Conservation (phyloP, 2,329 filamentous ascomycete species). For the Leptodontidium sp. region DNA sequence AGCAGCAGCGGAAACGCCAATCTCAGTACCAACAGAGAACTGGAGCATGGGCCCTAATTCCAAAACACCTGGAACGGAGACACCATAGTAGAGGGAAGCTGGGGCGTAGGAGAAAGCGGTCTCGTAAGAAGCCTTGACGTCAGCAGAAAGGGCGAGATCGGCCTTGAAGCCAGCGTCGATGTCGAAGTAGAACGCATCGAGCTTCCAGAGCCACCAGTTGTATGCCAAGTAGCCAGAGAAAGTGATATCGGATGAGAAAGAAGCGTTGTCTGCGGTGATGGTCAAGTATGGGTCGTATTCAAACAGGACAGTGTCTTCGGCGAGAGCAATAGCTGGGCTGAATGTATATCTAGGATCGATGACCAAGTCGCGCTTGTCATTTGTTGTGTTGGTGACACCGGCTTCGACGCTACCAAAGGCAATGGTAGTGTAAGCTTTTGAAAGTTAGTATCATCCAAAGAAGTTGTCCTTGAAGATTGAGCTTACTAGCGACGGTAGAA, state of each 20-base stretch:
- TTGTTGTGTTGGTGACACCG: slow-evolving; percentile 31
- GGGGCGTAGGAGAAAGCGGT: slow-evolving; percentile 50
- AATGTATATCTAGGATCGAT: slow-evolving; percentile 43
- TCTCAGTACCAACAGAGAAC: slow-evolving; percentile 50
- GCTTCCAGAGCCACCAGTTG: slow-evolving; percentile 48
- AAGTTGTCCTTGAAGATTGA: neutral
- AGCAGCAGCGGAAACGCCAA: slow-evolving; percentile 48
- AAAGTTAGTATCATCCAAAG: slow-evolving; percentile 10
- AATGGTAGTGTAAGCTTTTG: slow-evolving; percentile 39
- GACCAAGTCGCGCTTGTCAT: slow-evolving; percentile 33
- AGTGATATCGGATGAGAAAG: slow-evolving; percentile 49
- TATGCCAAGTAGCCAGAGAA: slow-evolving; percentile 55
- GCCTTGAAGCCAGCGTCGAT: slow-evolving; percentile 51
- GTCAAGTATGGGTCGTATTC: slow-evolving; percentile 46
- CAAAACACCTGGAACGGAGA: slow-evolving; percentile 53
- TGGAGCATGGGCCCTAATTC: slow-evolving; percentile 50
- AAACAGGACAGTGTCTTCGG: slow-evolving; percentile 46
- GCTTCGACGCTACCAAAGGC: slow-evolving; percentile 42
- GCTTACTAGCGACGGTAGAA: slow-evolving; percentile 49
- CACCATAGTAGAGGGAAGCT: slow-evolving; percentile 49
- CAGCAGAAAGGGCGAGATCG: slow-evolving; percentile 49
- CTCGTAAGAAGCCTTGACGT: slow-evolving; percentile 47
- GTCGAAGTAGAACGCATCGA: slow-evolving; percentile 53
- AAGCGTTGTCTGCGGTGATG: slow-evolving; percentile 48
- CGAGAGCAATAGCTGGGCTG: slow-evolving; percentile 36